Base-by-base conservation (phyloP, 441 rosid species). In the Sinapis alba region DNA sequence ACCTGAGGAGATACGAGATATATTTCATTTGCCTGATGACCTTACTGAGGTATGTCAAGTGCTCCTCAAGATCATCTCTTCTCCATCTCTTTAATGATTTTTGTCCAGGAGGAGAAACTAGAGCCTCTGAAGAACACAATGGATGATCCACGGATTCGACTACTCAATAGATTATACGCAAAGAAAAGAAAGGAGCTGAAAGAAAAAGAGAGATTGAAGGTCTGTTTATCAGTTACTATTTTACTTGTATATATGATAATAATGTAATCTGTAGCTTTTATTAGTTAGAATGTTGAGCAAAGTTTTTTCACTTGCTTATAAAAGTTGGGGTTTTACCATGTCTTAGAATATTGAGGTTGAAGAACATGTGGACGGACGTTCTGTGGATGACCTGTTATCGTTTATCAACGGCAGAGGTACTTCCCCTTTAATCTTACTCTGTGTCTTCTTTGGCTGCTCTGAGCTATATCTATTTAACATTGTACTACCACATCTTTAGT, bases 351-450 rank as follows among this genome's bases (percentile, higher is more conserved):
- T 71, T 32, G 95, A 87, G 87, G 85, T 83, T 76, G 92, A 86
- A 80, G 97, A 87, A 32, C 84, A 10, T 62, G 90, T 81, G 9
- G 97, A 93, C 73, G 93, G 88, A 59, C 96, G 96, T 53, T 93
- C 98, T 26, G 96, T 91, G 74, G 98, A 93, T 82, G 97, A 91
- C 62, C 93, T 93, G 59, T 79, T 90, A 74, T 84, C 97, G 9
- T 93, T 84, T 83, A 93, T 91, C 34, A 93, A 93, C 62, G 89
- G 98, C 54, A 90, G 70, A 84, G 92, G 97, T 88, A 85, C 75
- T 71, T 47, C 24, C 59, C 60, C 54, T 75, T 67, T 66, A 26
- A 68, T 18, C 73, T 65, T 34, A 61, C 30, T 72, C 51, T 20
- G 43, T 70, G 36, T 47, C 34, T 71, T 65, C 47, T 50, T 47